phyloP scores from a whole-genome alignment of 2,329 filamentous ascomycete genomes.

The Drechmeria coniospora region DNA sequence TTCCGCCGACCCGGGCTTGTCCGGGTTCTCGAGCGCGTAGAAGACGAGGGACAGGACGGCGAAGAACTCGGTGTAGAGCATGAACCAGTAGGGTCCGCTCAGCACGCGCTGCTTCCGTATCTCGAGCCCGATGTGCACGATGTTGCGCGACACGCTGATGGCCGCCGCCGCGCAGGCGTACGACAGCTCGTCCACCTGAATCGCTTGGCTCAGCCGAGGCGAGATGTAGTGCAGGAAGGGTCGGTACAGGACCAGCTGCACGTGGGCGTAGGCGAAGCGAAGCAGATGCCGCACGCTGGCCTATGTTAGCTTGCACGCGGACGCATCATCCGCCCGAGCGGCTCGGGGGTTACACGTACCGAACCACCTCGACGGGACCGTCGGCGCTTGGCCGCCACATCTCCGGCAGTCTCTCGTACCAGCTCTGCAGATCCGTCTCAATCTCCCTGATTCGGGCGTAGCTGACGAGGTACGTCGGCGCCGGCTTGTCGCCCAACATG shows the following conservation, averaged over 20 bases:
- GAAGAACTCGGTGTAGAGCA: slow-evolving; percentile 72
- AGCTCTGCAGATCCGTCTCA: slow-evolving; percentile 45
- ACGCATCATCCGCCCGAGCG: too few relatives aligned
- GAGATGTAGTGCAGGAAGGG: slow-evolving; percentile 77
- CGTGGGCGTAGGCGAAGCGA: slow-evolving; percentile 66
- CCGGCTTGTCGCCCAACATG: slow-evolving; percentile 25
- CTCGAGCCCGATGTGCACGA: slow-evolving; percentile 65
- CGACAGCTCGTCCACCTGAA: slow-evolving; percentile 55
- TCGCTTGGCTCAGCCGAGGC: slow-evolving; percentile 38
- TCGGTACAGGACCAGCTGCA: slow-evolving; percentile 69
- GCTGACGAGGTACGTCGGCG: slow-evolving; percentile 45
- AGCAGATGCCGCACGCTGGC: slow-evolving; percentile 55
- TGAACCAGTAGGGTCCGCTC: slow-evolving; percentile 78
- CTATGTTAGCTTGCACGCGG: not conserved
- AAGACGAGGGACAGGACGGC: slow-evolving; percentile 66
- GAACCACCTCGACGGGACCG: slow-evolving; percentile 55
- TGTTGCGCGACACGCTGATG: slow-evolving; percentile 51
- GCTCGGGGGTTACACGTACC: too few relatives aligned
- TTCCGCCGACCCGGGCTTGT: slow-evolving; percentile 58
- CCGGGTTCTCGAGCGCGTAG: slow-evolving; percentile 66
- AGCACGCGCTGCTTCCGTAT: slow-evolving; percentile 61
- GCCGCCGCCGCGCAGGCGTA: slow-evolving; percentile 56
- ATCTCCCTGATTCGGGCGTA: slow-evolving; percentile 49
- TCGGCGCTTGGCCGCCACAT: slow-evolving; percentile 68
- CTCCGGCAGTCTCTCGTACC: slow-evolving; percentile 54